These are phyloP conservation scores for Nakazawaea ishiwadae DNA, from an alignment of 805 yeast genomes.

Conservation along the genomic window DNA sequence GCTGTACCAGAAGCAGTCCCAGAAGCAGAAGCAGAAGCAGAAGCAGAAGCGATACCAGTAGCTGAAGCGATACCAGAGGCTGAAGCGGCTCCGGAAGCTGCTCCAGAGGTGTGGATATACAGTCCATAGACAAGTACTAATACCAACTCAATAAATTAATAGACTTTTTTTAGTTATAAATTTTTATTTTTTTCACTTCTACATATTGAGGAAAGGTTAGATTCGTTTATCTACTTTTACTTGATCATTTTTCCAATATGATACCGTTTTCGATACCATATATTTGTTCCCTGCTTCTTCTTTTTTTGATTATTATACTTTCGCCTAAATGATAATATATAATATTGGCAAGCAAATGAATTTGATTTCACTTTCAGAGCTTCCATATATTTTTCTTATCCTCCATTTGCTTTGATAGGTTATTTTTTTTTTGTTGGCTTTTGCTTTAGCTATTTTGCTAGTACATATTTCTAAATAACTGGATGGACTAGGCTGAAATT, in stretches of 20 bases:
- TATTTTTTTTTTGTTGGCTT: not conserved
- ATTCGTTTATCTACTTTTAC: not conserved
- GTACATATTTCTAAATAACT: no score
- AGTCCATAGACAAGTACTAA: not conserved
- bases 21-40: slow-evolving; percentile 1
- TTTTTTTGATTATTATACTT: no score
- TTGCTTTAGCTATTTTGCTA: not conserved
- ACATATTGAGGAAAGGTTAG: no score
- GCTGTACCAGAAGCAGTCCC: not conserved
- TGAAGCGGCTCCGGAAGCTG: not conserved
- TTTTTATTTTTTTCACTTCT: no score
- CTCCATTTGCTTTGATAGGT: not conserved
- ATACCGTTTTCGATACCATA: no score
- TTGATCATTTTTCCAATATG: not conserved
- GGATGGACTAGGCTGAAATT: no score
- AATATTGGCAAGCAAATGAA: no score
- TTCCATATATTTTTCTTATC: not conserved
- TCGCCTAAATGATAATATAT: no score
- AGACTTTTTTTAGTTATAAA: no score
- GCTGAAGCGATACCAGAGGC: not conserved
- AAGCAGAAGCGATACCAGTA: slow-evolving; percentile 1
- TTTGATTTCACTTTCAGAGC: not conserved
- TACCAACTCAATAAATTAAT: no score
- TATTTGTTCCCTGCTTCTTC: not conserved
- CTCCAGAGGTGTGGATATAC: slow-evolving; percentile 6